A percentile compares a stretch with the other conserved stretches of the same genome.
Conservation (phyloP, 495 filamentous ascomycete species). For the Aspergillus olivimuriae region DNA sequence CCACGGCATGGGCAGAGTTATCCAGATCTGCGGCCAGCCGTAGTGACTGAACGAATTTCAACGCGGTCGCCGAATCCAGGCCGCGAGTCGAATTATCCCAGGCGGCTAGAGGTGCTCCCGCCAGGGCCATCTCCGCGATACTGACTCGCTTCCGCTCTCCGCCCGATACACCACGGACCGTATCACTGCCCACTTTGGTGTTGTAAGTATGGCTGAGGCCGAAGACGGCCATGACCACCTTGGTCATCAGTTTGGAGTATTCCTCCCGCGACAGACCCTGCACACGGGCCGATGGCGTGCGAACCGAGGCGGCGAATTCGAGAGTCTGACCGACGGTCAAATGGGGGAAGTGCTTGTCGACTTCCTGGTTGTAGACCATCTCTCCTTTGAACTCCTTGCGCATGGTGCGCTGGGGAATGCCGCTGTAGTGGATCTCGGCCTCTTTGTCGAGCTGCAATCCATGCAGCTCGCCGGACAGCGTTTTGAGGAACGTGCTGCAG, state of each 20-base stretch:
- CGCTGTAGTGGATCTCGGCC: constrained; percentile 42
- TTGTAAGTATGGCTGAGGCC: constrained; percentile 51
- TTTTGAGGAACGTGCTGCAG: constrained; percentile 36
- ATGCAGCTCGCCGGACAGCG: constrained; percentile 28
- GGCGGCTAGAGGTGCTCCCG: constrained; percentile 59
- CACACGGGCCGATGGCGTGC: constrained; percentile 36
- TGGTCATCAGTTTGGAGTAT: constrained; percentile 35
- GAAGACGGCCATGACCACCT: constrained; percentile 55
- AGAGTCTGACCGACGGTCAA: constrained; percentile 59
- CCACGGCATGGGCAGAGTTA: constrained; percentile 65
- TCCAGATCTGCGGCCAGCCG: constrained; percentile 65
- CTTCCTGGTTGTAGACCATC: constrained; percentile 52
- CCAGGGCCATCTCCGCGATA: constrained; percentile 54
- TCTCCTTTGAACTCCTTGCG: constrained; percentile 50
- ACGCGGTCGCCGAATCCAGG: constrained; percentile 72
- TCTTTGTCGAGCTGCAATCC: constrained; percentile 29
- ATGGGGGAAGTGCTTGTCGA: constrained; percentile 57
- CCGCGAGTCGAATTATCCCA: constrained; percentile 87
- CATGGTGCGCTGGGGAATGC: constrained; percentile 22
- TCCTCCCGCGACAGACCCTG: constrained; percentile 36
- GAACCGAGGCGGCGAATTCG: constrained; percentile 48
- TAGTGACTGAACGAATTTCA: constrained; percentile 61
- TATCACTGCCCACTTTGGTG: constrained; percentile 36
- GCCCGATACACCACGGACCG: constrained; percentile 66
- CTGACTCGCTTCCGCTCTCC: constrained; percentile 69